Conservation (phyloP, 2,329 filamentous ascomycete species). For the Fonsecaea multimorphosa region DNA sequence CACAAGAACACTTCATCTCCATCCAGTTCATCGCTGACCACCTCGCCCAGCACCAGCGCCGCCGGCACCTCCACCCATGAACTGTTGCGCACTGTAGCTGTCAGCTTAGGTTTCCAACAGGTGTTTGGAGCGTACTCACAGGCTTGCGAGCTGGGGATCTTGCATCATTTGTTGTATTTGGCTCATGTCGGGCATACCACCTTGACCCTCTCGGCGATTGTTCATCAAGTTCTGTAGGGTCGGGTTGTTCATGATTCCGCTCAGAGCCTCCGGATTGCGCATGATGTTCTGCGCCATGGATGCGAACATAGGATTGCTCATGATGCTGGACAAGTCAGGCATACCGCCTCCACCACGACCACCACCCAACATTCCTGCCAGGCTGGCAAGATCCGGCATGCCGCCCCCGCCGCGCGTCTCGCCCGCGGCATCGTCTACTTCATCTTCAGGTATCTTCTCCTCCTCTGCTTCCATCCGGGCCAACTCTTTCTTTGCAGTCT, state of each 20-base stretch:
- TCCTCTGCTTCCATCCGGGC: constrained; percentile 73
- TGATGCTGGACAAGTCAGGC: constrained; percentile 84
- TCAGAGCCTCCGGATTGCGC: constrained; percentile 93
- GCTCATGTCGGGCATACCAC: constrained; percentile 84
- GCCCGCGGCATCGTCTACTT: constrained; percentile 57
- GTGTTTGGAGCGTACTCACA: constrained; percentile 66
- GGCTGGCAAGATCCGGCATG: constrained; percentile 72
- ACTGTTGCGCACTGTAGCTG: constrained; percentile 64
- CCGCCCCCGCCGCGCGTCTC: constrained; percentile 58
- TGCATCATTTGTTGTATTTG: constrained; percentile 74
- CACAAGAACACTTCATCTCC: background rate
- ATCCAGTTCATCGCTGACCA: constrained; percentile 23
- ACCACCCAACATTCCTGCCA: constrained; percentile 73
- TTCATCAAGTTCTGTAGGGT: constrained; percentile 43
- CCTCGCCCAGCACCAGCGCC: constrained; percentile 43
- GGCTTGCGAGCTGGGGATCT: constrained; percentile 88
- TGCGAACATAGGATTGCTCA: constrained; percentile 98
- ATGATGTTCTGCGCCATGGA: constrained; percentile 97
- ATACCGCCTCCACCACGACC: constrained; percentile 71
- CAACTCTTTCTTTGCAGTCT: constrained; percentile 87
- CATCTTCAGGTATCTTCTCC: constrained; percentile 57
- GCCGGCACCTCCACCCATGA: constrained; percentile 66
- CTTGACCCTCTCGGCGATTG: constrained; percentile 56
- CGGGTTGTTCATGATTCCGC: constrained; percentile 93
- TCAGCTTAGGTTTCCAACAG: background rate